Evolutionary conservation across 768 basidiomycete genomes (phyloP).

Genomic region (Termitomyces sp.): DNA sequence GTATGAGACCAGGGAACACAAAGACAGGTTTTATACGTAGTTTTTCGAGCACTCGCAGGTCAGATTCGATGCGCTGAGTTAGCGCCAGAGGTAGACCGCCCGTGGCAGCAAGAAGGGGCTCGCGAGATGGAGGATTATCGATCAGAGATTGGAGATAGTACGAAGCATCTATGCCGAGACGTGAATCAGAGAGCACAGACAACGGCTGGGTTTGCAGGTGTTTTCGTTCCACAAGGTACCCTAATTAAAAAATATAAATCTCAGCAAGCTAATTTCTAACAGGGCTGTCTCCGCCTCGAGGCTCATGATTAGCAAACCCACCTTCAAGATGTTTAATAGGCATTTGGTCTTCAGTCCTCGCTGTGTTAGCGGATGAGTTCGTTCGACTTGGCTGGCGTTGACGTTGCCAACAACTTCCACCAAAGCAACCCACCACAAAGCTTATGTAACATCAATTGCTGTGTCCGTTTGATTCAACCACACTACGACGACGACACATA

Average conservation of each 20-base stretch:
- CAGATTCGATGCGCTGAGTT: conserved; percentile 83
- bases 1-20: conserved; percentile 88
- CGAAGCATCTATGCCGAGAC: conserved; percentile 95
- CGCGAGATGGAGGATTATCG: conserved; percentile 72
- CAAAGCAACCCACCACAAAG: conserved; percentile 12
- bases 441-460: conserved; percentile 16
- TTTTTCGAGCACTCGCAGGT: conserved; percentile 88
- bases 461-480: background rate
- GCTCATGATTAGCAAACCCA: conserved; percentile 30
- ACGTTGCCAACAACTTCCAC: conserved; percentile 27
- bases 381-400: conserved; percentile 29
- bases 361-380: conserved; percentile 24
- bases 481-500: background rate
- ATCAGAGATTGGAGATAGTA: conserved; percentile 82
- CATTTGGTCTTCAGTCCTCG: conserved; percentile 40
- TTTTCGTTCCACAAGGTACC: conserved; percentile 84
- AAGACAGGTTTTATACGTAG: conserved; percentile 97
- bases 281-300: background rate
- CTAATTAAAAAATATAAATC: conserved; percentile 35
- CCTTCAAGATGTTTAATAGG: conserved; percentile 84
- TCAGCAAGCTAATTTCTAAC: conserved; percentile 4
- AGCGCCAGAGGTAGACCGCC: conserved; percentile 92
- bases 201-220: conserved; percentile 82
- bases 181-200: conserved; percentile 80
- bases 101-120: conserved; percentile 91